phyloP scores from a whole-genome alignment of 129 eudicot species.

The Mikania micrantha region DNA sequence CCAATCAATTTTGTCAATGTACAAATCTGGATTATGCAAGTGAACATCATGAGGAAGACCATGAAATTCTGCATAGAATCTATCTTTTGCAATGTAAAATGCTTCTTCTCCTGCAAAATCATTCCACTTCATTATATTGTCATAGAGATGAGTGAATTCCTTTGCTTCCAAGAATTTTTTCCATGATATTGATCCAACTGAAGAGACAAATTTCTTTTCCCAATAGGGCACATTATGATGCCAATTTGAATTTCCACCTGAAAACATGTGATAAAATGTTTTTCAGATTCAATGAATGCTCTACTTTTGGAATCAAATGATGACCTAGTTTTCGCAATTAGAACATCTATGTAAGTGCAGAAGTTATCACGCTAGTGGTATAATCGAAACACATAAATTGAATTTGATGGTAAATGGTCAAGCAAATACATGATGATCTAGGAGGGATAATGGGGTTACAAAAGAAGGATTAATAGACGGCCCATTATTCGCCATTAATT shows the following conservation, averaged over 20 bases:
- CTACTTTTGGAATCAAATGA: not conserved
- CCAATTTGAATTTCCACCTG: constrained; percentile 35
- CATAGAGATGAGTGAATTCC: constrained; percentile 41
- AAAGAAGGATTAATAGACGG: not conserved
- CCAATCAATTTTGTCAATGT: constrained; percentile 71
- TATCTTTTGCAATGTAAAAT: constrained; percentile 47
- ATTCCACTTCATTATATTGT: constrained; percentile 52
- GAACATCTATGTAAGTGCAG: not conserved
- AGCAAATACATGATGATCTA: too few relatives aligned
- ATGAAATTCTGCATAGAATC: constrained; percentile 44
- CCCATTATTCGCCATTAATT: constrained; percentile 1
- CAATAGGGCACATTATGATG: constrained; percentile 46
- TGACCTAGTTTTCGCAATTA: not conserved
- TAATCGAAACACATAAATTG: not conserved
- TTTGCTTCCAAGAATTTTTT: constrained; percentile 43
- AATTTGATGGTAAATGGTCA: not conserved
- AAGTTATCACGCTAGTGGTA: not conserved
- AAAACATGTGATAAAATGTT: not conserved
- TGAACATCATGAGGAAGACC: constrained; percentile 51
- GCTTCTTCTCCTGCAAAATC: constrained; percentile 79
- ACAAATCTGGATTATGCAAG: constrained; percentile 64
- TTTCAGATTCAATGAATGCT: too few relatives aligned
- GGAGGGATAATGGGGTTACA: not conserved
- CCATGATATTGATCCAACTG: constrained; percentile 63
- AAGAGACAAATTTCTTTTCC: constrained; percentile 66